These are phyloP conservation scores for Zymoseptoria tritici DNA, from an alignment of 2,329 filamentous ascomycete species.

Conservation along the genomic window DNA sequence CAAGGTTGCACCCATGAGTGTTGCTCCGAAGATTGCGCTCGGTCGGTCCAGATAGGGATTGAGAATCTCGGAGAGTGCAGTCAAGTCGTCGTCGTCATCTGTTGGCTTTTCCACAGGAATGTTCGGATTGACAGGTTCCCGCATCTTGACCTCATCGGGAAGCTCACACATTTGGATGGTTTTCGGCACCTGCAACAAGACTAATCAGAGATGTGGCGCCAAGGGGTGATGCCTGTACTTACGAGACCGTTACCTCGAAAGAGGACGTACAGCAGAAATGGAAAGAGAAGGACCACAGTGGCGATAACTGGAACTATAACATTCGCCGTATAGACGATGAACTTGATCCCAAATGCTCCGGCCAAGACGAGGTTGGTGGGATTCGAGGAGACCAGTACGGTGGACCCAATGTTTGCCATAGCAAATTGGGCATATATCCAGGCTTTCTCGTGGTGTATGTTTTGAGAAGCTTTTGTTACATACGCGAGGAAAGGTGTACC, in stretches of 20 bases:
- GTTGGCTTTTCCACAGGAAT: slow-evolving; percentile 53
- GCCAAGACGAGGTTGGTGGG: slow-evolving; percentile 69
- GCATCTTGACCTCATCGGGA: slow-evolving; percentile 48
- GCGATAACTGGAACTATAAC: slow-evolving; percentile 65
- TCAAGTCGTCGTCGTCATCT: slow-evolving; percentile 46
- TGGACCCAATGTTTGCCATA: slow-evolving; percentile 65
- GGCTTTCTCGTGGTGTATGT: slow-evolving; percentile 61
- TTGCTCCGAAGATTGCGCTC: slow-evolving; percentile 56
- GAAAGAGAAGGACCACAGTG: slow-evolving; percentile 62
- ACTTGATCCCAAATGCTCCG: slow-evolving; percentile 63
- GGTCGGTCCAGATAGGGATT: slow-evolving; percentile 65
- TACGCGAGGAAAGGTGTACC: slow-evolving; percentile 69
- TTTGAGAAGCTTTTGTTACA: slow-evolving; percentile 48
- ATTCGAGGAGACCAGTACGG: slow-evolving; percentile 70
- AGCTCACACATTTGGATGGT: slow-evolving; percentile 63
- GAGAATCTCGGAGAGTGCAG: slow-evolving; percentile 65
- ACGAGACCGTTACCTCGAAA: slow-evolving; percentile 59
- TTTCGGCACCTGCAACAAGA: slow-evolving; percentile 44
- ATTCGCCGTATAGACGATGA: slow-evolving; percentile 68
- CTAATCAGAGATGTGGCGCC: not conserved
- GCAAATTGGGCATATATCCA: slow-evolving; percentile 70
- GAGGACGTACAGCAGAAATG: slow-evolving; percentile 61
- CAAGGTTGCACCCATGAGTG: slow-evolving; percentile 61
- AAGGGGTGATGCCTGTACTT: not conserved
- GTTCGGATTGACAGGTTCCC: slow-evolving; percentile 62